These are phyloP conservation scores for Takashimella koratensis DNA, from an alignment of 1,284 basidiomycete species.

Conservation along the genomic window DNA sequence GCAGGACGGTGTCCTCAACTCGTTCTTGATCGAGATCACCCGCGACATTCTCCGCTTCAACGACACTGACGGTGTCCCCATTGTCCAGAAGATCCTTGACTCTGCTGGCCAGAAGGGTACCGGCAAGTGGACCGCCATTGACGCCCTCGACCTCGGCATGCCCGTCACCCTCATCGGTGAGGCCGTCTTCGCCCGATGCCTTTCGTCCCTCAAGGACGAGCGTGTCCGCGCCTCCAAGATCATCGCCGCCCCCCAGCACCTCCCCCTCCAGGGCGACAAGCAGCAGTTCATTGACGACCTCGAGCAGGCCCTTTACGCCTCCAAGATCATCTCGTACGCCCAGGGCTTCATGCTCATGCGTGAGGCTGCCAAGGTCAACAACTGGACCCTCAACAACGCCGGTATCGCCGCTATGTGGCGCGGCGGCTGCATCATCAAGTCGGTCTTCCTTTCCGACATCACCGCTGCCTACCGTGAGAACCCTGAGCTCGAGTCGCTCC, in stretches of 20 bases:
- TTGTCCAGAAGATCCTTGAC: conserved; percentile 93
- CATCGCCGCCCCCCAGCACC: conserved; percentile 83
- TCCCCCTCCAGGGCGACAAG: conserved; percentile 96
- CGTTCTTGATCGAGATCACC: conserved; percentile 98
- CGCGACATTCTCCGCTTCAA: conserved; percentile 93
- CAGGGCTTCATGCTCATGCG: conserved; percentile 99
- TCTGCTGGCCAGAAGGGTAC: conserved; percentile 98
- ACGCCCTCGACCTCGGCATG: conserved; percentile 92
- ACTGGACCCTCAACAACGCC: conserved; percentile 64
- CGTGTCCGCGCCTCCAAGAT: conserved; percentile 88
- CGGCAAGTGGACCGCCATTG: conserved; percentile 99
- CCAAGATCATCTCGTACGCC: conserved; percentile 98
- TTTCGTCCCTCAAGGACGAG: conserved; percentile 97
- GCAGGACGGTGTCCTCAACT: conserved; percentile 99
- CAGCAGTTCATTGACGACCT: conserved; percentile 94
- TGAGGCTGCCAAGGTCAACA: conserved; percentile 92
- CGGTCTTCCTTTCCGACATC: conserved; percentile 93
- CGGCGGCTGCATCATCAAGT: conserved; percentile 98
- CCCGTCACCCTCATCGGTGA: conserved; percentile 98
- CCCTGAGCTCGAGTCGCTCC: conserved; percentile 79
- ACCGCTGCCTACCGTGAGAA: conserved; percentile 89
- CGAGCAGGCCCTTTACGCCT: conserved; percentile 98
- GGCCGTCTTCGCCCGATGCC: conserved; percentile 97
- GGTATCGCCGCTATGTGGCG: conserved; percentile 99
- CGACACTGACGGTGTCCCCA: conserved; percentile 80